These are phyloP conservation scores for Tolypocladium paradoxum DNA, from an alignment of 2,329 filamentous ascomycete species.

Conservation along the genomic window DNA sequence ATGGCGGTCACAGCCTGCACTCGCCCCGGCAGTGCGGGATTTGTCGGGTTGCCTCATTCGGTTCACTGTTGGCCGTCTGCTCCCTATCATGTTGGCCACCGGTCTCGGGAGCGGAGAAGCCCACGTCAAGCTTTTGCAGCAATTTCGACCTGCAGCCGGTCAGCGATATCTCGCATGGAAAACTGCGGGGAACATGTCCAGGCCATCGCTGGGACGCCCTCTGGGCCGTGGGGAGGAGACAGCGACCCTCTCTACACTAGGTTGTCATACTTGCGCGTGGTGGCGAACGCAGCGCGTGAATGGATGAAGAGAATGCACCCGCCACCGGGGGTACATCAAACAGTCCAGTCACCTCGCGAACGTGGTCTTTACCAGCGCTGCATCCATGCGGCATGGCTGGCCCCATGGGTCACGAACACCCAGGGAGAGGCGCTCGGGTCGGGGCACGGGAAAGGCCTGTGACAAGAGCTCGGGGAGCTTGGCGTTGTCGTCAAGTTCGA, in stretches of 20 bases:
- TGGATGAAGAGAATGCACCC: background rate
- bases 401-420: background rate
- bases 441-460: background rate
- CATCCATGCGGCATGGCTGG: background rate
- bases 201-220: background rate
- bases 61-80: background rate
- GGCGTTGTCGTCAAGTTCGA: background rate
- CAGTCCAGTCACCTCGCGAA: background rate
- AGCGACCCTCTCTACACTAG: background rate
- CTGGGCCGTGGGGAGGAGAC: background rate
- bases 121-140: background rate
- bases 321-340: background rate
- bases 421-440: background rate
- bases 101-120: background rate
- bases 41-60: background rate
- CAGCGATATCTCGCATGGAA: conserved; percentile 1
- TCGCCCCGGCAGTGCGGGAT: background rate
- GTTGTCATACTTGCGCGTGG: background rate
- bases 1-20: background rate
- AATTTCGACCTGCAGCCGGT: conserved; percentile 2
- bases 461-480: background rate
- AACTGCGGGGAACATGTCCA: background rate
- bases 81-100: background rate
- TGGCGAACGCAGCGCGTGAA: background rate
- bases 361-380: background rate